Percentiles rank a stretch among this genome's conserved stretches.
Conservation (phyloP, 371 early-diverging fungal genomes). For the Conidiobolus coronatus region DNA sequence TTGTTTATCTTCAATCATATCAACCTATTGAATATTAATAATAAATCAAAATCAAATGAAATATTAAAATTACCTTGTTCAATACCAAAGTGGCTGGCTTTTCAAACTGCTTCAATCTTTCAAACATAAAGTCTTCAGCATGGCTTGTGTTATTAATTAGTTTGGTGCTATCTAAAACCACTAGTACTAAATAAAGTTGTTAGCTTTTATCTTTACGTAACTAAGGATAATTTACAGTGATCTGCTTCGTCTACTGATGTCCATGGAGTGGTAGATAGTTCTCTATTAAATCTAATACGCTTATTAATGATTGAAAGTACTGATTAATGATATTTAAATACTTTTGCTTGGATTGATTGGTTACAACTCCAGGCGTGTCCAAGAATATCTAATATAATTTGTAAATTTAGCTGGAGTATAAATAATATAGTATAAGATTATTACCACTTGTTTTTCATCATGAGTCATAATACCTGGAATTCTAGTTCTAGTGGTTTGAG, state of each 20-base stretch:
- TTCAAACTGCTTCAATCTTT: constrained; percentile 14
- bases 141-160: constrained; percentile 16
- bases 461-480: constrained; percentile 24
- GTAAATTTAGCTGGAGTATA: no score
- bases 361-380: no score
- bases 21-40: constrained; percentile 3
- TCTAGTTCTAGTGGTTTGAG: constrained; percentile 50
- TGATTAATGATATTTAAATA: constrained; percentile 32
- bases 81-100: constrained; percentile 36
- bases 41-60: not conserved
- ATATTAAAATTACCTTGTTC: constrained; percentile 27
- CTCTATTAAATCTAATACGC: constrained; percentile 21
- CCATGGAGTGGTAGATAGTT: constrained; percentile 48
- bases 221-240: constrained; percentile 13
- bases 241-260: constrained; percentile 41
- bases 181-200: constrained; percentile 12
- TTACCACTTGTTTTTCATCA: constrained; percentile 27
- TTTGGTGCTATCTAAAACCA: constrained; percentile 34
- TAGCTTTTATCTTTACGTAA: not conserved
- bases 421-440: constrained; percentile 14
- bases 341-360: constrained; percentile 10
- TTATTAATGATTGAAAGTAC: constrained; percentile 7
- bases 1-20: not conserved
- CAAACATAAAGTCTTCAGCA: constrained; percentile 30
- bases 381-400: no score